Evolutionary conservation across 805 yeast genomes (phyloP), one percentile per base, ranked within the genome.

Genomic region (Candida succiphila): DNA sequence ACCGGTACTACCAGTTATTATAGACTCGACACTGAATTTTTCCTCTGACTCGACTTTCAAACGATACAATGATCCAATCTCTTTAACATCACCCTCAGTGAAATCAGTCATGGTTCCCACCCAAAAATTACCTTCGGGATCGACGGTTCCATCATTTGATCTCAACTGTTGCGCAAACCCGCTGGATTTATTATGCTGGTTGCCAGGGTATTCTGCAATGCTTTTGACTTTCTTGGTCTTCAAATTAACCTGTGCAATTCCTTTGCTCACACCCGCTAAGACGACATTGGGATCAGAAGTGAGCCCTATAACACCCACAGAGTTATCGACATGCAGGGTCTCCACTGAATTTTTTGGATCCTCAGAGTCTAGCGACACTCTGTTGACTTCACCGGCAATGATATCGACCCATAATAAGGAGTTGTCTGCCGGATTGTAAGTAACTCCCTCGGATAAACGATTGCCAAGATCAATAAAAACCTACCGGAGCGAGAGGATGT

Each of bases 71-170:
- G 63, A 63, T 1, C 95, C 96, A 34, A 70, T 71, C 1, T 61
- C 57, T n/a, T 51, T 34, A 17, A 43, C 46, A 13, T 52, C 56
- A 18, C 33, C 27, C n/a, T 40, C 35, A 25, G 30, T 39, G 23
- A 47, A 48, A 24, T 47, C 44, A 34, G 65, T 65, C 94, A 87
- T 87, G 16, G 88, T 65, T 1, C 96, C 95, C 32, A 83, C 73
- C 71, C 83, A 79, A 32, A 86, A 68, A 40, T 78, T 67, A 1
- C 95, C 95, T 47, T 72, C 60, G 4, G 83, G 79, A 38, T 84
- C 87, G 27, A 86, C 70, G 30, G 73, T 69, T 0, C 96, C 95
- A 51, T 87, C 96, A 48, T 87, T 87, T 27, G 92, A 79, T 46
- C 87, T 63, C 51, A 70, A 52, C n/a, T n/a, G n/a, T n/a, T n/a